Base-by-base conservation (phyloP, 345 rosid species). In the Bretschneidera sinensis region DNA sequence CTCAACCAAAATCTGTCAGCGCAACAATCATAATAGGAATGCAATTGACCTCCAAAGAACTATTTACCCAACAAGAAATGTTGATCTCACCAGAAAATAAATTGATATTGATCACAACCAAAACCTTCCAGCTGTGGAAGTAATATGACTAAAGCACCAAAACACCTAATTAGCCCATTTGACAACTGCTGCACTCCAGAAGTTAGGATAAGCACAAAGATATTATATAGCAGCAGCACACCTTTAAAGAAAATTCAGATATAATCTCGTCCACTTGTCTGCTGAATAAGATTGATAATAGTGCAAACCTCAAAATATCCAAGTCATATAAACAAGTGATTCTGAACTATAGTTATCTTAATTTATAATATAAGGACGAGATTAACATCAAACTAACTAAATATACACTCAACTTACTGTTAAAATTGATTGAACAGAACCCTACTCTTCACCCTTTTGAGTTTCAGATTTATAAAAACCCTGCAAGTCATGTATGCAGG, bases 331-430 rank as follows among this genome's bases (percentile, higher is more conserved):
- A 8, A 8, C 45, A 39, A 39, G 45, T 4, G 11, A 39, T 39
- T 39, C 10, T 28, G 15, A 39, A 13, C 45, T 7, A 9, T 11
- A 39, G 45, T 14, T 9, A 9, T 39, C 45, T 39, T 39, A 7
- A 9, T 39, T 39, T 13, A 14, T 33, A 17, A 54, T 25, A 14
- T 11, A 64, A 24, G 24, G 60, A 59, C 47, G 39, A 47, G 9
- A 45, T 58, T 60, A 68, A 28, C 64, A 33, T 54, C 52, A 58
- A 63, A 48, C 47, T 31, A n/a, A 19, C 64, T 17, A 64, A 60
- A 22, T 2, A 59, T 23, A 9, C 16, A 39, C 16, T 14, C 16
- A 39, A 9, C 45, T 39, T 1, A 9, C 45, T 1, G 1, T 39
- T 1, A 39, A 39, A 39, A 39, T 14, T 39, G 45, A 39, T 39